Evolutionary conservation across 495 filamentous ascomycete genomes (phyloP), one percentile per base, ranked within the genome.

Genomic region (Xylaria longipes): DNA sequence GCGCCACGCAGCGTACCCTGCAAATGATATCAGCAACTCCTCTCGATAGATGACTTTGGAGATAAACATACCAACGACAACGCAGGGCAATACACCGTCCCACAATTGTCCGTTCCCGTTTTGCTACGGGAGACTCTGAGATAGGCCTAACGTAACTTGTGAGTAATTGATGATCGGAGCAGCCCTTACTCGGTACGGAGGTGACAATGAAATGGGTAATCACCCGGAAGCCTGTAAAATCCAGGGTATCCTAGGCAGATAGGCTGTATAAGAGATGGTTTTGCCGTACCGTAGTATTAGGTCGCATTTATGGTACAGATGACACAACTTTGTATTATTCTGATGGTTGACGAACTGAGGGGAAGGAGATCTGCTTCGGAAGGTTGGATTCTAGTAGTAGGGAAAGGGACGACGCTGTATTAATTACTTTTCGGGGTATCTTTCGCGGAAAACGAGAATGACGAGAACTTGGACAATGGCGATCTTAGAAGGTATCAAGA

Each of bases 21-120:
- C 65, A 45, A 25, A 68, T 68, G 65, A 68, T 68, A 68, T 68
- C 65, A 68, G 65, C 11, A 27, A 27, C 29, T 65, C 25, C 41
- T 46, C 41, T 25, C 39, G 22, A 63, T 63, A 43, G 8, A 63
- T 43, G 58, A 25, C n/a, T 5, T 39, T 25, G 58, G 58, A 43
- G 37, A 39, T 15, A 22, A 25, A 14, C 58, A 14, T 43, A 63
- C 60, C 60, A 41, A 63, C 37, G 31, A 60, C 57, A 37, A 60
- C 31, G 5, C 31, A 22, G 20, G n/a, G 33, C 57, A 60, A 37
- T 39, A n/a, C 17, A 60, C 57, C 31, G 57, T 60, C 31, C 57
- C 31, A 60, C 29, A 60, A 22, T 22, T 60, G 20, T 29, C 33
- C 20, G 17, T 6, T 60, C 4, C 31, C 31, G 31, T n/a, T 37